Conservation (phyloP, 129 eudicot genomes). For the Tagetes erecta region DNA sequence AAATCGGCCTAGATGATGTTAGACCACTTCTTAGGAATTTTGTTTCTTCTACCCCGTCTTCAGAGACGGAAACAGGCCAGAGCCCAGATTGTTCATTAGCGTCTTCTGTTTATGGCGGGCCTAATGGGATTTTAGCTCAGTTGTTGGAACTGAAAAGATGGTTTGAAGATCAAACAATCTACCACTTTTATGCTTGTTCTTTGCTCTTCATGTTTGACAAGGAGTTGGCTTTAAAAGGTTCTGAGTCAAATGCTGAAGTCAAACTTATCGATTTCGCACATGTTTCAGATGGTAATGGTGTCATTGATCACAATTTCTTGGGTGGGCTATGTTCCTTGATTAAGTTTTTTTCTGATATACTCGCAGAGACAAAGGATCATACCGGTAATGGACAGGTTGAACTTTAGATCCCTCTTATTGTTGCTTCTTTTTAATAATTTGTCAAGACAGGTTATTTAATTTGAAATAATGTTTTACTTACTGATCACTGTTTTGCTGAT, state of each 20-base stretch:
- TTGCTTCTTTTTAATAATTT: conserved; percentile 21
- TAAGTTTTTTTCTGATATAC: conserved; percentile 66
- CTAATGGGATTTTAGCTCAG: conserved; percentile 72
- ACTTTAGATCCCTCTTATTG: conserved; percentile 2
- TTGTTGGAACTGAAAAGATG: conserved; percentile 75
- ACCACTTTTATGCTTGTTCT: conserved; percentile 83
- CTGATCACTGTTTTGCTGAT: conserved; percentile 21
- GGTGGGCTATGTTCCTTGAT: conserved; percentile 93
- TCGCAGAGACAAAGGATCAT: conserved; percentile 29
- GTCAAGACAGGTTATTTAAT: conserved; percentile 20
- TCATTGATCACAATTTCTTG: conserved; percentile 89
- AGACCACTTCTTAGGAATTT: conserved; percentile 52
- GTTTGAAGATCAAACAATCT: conserved; percentile 85
- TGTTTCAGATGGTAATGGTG: conserved; percentile 63
- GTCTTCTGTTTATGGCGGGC: conserved; percentile 69
- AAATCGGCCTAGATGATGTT: conserved; percentile 54
- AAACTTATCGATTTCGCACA: conserved; percentile 92
- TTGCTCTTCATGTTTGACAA: conserved; percentile 63
- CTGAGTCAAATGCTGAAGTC: conserved; percentile 46
- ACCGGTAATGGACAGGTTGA: conserved; percentile 26
- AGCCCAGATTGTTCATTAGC: conserved; percentile 63
- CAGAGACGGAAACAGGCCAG: conserved; percentile 19
- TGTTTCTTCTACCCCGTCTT: conserved; percentile 58
- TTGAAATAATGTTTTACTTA: conserved; percentile 3
- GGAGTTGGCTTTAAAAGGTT: conserved; percentile 40